A percentile compares a stretch with the other conserved stretches of the same genome.
phyloP scores from a whole-genome alignment of 495 filamentous ascomycete species.

The Aspergillus nidulans region DNA sequence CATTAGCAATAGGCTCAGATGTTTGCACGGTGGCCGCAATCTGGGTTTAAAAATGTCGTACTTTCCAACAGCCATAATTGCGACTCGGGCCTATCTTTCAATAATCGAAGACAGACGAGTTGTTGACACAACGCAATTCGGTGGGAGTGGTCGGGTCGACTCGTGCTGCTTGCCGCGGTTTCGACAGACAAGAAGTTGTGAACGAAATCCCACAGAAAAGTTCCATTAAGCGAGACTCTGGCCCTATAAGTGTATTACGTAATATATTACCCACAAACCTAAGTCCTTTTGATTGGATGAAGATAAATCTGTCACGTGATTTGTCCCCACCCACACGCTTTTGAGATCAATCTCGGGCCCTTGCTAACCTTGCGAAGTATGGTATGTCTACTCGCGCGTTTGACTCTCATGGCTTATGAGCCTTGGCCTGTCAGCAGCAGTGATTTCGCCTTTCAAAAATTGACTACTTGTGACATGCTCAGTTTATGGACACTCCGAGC shows the following conservation, averaged over 20 bases:
- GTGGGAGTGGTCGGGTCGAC: slow-evolving; percentile 35
- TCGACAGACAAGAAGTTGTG: slow-evolving; percentile 34
- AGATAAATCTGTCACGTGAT: not conserved
- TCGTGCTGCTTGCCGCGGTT: slow-evolving; percentile 32
- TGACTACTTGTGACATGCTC: too few species aligned
- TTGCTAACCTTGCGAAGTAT: too few species aligned
- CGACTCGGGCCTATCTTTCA: slow-evolving; percentile 47
- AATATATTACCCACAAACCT: slow-evolving; percentile 25
- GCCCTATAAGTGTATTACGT: slow-evolving; percentile 32
- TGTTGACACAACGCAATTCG: slow-evolving; percentile 38
- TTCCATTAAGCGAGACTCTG: slow-evolving; percentile 45
- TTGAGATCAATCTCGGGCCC: too few species aligned
- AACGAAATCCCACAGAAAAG: slow-evolving; percentile 48
- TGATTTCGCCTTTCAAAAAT: too few species aligned
- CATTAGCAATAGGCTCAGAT: slow-evolving; percentile 19
- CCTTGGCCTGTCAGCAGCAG: too few species aligned
- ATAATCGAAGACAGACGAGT: slow-evolving; percentile 41
- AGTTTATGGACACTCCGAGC: too few species aligned
- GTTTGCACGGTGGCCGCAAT: not conserved
- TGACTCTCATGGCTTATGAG: too few species aligned
- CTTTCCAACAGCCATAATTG: slow-evolving; percentile 92
- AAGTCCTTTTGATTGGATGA: slow-evolving; percentile 4
- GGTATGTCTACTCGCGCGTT: too few species aligned
- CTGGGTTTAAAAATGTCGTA: slow-evolving; percentile 43
- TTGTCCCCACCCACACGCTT: too few species aligned